These are phyloP conservation scores for Cyberlindnera saturnus DNA, from an alignment of 805 yeast genomes.

Conservation along the genomic window DNA sequence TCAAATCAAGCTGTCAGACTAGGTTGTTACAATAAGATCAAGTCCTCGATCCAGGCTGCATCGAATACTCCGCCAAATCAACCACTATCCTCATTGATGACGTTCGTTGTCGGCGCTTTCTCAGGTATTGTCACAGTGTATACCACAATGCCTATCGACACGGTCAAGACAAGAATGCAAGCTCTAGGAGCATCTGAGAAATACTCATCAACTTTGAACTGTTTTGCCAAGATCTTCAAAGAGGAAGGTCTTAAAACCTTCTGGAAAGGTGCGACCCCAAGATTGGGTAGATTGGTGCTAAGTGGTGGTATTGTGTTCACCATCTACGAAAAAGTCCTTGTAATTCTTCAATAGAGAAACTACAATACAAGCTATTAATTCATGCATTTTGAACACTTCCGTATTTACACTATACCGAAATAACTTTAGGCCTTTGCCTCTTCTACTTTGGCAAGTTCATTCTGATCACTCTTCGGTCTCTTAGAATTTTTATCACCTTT, in stretches of 20 bases:
- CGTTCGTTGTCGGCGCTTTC: slow-evolving; percentile 85
- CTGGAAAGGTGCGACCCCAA: slow-evolving; percentile 98
- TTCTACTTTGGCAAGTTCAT: slow-evolving; percentile 12
- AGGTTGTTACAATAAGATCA: slow-evolving; percentile 88
- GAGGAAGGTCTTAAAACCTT: slow-evolving; percentile 88
- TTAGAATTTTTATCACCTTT: slow-evolving; percentile 22
- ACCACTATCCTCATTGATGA: slow-evolving; percentile 71
- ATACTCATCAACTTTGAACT: slow-evolving; percentile 73
- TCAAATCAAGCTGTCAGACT: slow-evolving; percentile 92
- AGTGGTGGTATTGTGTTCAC: slow-evolving; percentile 98
- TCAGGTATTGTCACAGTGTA: slow-evolving; percentile 89
- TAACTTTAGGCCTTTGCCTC: neutral
- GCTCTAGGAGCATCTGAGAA: slow-evolving; percentile 69
- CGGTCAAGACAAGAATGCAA: slow-evolving; percentile 97
- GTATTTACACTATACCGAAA: neutral
- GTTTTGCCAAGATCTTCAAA: slow-evolving; percentile 72
- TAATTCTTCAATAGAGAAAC: slow-evolving; percentile 16
- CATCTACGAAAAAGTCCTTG: slow-evolving; percentile 85
- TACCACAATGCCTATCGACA: slow-evolving; percentile 92
- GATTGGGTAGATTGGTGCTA: slow-evolving; percentile 84
- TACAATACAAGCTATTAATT: neutral
- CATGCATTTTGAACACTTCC: neutral
- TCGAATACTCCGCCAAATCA: slow-evolving; percentile 59
- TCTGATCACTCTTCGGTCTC: slow-evolving; percentile 29
- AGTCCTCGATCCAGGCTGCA: slow-evolving; percentile 67